phyloP scores from a whole-genome alignment of 2,329 filamentous ascomycete genomes.

The Elsinoe necatrix region DNA sequence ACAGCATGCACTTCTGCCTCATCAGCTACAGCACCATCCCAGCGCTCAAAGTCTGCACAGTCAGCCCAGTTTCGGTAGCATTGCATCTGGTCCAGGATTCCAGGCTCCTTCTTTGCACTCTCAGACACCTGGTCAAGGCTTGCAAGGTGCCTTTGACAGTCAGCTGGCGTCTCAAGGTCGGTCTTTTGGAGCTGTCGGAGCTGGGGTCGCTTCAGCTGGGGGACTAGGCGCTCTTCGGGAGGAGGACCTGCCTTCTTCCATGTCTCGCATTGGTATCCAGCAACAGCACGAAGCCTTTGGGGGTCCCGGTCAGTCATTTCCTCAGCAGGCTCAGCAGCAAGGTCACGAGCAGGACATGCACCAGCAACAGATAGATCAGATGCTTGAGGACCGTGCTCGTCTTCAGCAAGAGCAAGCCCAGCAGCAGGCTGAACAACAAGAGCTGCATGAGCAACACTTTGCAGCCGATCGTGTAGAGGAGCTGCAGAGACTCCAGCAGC shows the following conservation, averaged over 20 bases:
- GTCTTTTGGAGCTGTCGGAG: constrained; percentile 38
- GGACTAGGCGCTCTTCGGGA: constrained; percentile 33
- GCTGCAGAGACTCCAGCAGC: constrained; percentile 58
- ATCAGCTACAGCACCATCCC: constrained; percentile 78
- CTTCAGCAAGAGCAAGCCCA: constrained; percentile 55
- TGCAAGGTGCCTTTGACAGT: constrained; percentile 62
- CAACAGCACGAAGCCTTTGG: constrained; percentile 41
- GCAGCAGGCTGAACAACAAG: constrained; percentile 39
- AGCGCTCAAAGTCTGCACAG: constrained; percentile 94
- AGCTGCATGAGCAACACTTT: constrained; percentile 38
- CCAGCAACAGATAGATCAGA: constrained; percentile 49
- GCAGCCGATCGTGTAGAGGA: constrained; percentile 64
- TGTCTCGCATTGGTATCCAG: constrained; percentile 56
- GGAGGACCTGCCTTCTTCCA: constrained; percentile 58
- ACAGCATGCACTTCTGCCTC: constrained; percentile 42
- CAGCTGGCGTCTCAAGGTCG: constrained; percentile 32
- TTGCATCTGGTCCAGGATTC: constrained; percentile 68
- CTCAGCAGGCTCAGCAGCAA: constrained; percentile 26
- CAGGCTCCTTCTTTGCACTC: constrained; percentile 51
- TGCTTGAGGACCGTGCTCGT: constrained; percentile 53
- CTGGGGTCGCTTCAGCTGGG: constrained; percentile 34
- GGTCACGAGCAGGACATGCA: constrained; percentile 36
- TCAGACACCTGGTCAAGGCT: constrained; percentile 29
- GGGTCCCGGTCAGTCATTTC: constrained; percentile 38
- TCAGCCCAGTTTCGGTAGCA: constrained; percentile 92